These are phyloP conservation scores for Eucalyptus lansdowneana DNA, from an alignment of 345 rosid genomes.

Conservation along the genomic window DNA sequence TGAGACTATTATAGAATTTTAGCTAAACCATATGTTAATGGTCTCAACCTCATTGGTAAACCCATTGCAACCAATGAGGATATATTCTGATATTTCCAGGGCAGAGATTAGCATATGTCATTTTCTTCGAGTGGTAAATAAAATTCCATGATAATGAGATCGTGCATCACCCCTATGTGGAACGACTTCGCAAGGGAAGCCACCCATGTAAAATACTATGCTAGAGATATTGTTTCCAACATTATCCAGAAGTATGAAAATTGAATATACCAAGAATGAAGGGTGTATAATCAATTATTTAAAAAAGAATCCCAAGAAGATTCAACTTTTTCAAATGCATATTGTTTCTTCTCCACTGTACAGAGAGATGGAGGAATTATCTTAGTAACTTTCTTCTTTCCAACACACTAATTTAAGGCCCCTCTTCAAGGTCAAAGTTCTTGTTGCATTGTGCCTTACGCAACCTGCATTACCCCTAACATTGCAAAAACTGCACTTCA, in stretches of 20 bases:
- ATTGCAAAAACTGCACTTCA: not conserved
- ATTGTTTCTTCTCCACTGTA: not conserved
- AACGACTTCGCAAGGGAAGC: not conserved
- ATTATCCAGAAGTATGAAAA: not conserved
- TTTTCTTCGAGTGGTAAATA: not conserved
- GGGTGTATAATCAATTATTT: not conserved
- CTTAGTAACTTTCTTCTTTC: not conserved
- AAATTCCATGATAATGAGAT: not conserved
- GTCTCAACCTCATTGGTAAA: not conserved
- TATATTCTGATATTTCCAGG: not conserved
- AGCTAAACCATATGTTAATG: not conserved
- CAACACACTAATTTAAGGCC: not conserved
- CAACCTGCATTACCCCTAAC: not conserved
- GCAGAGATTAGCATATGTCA: not conserved
- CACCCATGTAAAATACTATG: not conserved
- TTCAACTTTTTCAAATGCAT: not conserved
- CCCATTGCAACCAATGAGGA: not conserved
- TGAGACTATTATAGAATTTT: not conserved
- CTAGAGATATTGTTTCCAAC: not conserved
- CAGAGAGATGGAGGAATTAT: not conserved
- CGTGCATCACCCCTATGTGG: not conserved
- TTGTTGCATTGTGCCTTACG: not conserved
- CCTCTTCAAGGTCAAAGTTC: not conserved
- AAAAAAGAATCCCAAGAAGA: not conserved
- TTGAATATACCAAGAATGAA: not conserved